Base-by-base conservation (phyloP, 2,329 filamentous ascomycete species). In the Ilyonectria mors-panacis region DNA sequence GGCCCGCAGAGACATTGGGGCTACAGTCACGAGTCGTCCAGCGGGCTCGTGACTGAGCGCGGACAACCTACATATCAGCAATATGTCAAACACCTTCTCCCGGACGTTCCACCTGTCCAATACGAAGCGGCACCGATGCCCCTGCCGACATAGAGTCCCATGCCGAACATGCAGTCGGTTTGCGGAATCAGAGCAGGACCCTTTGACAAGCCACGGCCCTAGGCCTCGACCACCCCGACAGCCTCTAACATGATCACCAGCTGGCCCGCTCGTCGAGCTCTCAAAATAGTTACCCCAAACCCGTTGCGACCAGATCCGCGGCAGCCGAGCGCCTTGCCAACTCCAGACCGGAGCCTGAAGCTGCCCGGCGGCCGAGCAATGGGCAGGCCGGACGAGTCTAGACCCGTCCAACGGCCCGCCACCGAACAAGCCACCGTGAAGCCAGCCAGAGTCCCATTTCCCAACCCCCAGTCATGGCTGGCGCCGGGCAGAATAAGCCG, bases 401-500 rank as follows among this genome's bases (percentile, higher is more conserved):
- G 63, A 62, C 58, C 53, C 58, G 53, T 66, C 63, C 63, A 66
- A 66, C 63, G 63, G 63, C 63, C 51, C 53, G 63, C 63, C 58
- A 58, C 63, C 50, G 33, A 35, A 60, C 33, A 51, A 58, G 44
- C 57, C 57, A 48, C 50, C 12, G 30, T 50, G 50, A 59, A 65
- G 56, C 44, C 26, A 33, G 30, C 30, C 30, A 33, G 30, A 33
- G 9, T 39, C 37, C 37, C 37, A 39, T 39, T 39, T 39, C 37
- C 37, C 37, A 17, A 39, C 37, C 39, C 37, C 44, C 47, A 58
- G 53, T 63, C 61, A 58, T 42, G 30, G 30, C 4, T 23, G 55
- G 21, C 45, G 28, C 39, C 39, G 35, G 39, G 39, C 23, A 39
- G 28, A 39, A 65, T 44, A 55, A 23, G 37, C 13, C 15, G 51